Percentiles rank a stretch among this genome's conserved stretches.
Evolutionary conservation across 208 protist genomes (phyloP).

Genomic region (Trypanosoma theileri): DNA sequence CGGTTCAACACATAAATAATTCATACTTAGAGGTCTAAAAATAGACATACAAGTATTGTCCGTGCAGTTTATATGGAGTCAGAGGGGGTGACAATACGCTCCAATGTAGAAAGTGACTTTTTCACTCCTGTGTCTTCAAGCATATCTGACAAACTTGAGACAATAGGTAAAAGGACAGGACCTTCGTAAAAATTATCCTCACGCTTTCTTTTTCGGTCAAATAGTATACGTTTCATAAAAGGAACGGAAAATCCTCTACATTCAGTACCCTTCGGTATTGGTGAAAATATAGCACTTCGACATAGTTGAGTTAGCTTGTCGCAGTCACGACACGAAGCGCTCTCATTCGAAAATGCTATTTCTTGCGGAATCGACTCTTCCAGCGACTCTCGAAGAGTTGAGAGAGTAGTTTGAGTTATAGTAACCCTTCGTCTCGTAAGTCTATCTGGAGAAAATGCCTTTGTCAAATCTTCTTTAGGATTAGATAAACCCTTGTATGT

Average conservation of each 20-base stretch:
- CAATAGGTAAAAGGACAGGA: slow-evolving; percentile 27
- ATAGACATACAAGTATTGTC: slow-evolving; percentile 6
- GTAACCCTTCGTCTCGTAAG: slow-evolving; percentile 13
- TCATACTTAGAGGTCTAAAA: background rate
- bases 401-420: slow-evolving; percentile 26
- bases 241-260: slow-evolving; percentile 17
- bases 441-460: slow-evolving; percentile 13
- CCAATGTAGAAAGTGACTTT: slow-evolving; percentile 23
- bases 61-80: background rate
- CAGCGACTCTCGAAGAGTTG: slow-evolving; percentile 33
- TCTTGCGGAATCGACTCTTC: slow-evolving; percentile 54
- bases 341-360: slow-evolving; percentile 54
- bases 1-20: background rate
- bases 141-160: slow-evolving; percentile 27
- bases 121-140: slow-evolving; percentile 12
- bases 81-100: slow-evolving; percentile 25
- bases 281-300: slow-evolving; percentile 49
- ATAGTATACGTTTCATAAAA: slow-evolving; percentile 34
- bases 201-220: slow-evolving; percentile 47
- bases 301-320: slow-evolving; percentile 70
- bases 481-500: background rate
- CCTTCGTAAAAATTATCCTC: slow-evolving; percentile 29
- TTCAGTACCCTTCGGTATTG: background rate
- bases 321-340: slow-evolving; percentile 67
- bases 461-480: slow-evolving; percentile 20